Conservation (phyloP, 495 filamentous ascomycete genomes). For the Saxispiralis lemnorum region DNA sequence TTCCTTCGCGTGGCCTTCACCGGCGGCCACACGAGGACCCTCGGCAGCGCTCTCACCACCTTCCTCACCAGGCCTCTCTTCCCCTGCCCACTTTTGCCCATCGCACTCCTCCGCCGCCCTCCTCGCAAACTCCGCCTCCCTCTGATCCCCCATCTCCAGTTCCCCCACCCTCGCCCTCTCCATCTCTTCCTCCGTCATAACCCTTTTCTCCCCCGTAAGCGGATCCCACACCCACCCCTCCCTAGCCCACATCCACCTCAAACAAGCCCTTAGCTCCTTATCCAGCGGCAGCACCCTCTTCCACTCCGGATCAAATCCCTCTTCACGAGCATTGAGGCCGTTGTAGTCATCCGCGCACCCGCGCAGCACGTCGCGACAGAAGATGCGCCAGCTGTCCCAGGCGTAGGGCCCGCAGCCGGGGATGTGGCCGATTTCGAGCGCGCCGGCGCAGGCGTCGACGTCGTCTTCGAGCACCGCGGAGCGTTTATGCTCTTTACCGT, state of each 20-base stretch:
- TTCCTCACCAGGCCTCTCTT: too few species aligned
- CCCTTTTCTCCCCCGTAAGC: slow-evolving; percentile 42
- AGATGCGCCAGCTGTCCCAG: slow-evolving; percentile 84
- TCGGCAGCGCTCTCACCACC: too few species aligned
- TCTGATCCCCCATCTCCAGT: slow-evolving; percentile 8
- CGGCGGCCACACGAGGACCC: too few species aligned
- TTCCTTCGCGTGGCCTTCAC: too few species aligned
- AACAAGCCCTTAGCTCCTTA: slow-evolving; percentile 73
- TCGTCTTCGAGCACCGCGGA: slow-evolving; percentile 27
- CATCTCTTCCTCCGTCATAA: slow-evolving; percentile 14
- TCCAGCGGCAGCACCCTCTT: slow-evolving; percentile 67
- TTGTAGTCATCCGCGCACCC: slow-evolving; percentile 44
- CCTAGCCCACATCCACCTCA: slow-evolving; percentile 81
- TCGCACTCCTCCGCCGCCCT: neutral
- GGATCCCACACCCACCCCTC: slow-evolving; percentile 75
- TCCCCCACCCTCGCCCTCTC: slow-evolving; percentile 7
- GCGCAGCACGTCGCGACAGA: slow-evolving; percentile 65
- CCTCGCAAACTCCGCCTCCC: slow-evolving; percentile 11
- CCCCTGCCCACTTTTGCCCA: too few species aligned
- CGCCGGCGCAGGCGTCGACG: slow-evolving; percentile 25
- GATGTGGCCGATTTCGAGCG: slow-evolving; percentile 77
- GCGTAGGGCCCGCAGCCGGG: slow-evolving; percentile 74
- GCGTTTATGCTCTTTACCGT: slow-evolving; percentile 36
- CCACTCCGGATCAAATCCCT: slow-evolving; percentile 48
- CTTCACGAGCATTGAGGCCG: slow-evolving; percentile 24